Evolutionary conservation across 148 eudicot species (phyloP), one percentile per base, ranked within the genome.

Genomic region (Heliosperma pusillum): DNA sequence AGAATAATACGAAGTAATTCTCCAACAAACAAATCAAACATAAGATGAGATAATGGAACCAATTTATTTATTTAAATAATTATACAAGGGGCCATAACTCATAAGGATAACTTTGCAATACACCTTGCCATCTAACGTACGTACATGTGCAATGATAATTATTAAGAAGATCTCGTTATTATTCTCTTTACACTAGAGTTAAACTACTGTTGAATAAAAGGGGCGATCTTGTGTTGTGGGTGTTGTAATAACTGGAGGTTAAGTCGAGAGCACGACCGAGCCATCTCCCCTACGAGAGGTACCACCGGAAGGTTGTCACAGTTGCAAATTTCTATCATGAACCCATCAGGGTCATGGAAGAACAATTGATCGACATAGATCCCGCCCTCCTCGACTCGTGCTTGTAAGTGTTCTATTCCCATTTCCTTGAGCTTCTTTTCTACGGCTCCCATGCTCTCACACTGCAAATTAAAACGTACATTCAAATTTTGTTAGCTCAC

Each of bases 291-390:
- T n/a, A 82, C 84, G 0, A 92, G 77, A 0, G 97, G 96, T 40
- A 92, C 30, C 12, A 92, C 81, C 11, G 97, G 97, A 3, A 92
- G 83, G 77, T 90, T 87, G 12, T 92, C 93, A 42, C 97, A 90
- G 69, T 92, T 86, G 83, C 97, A 92, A 1, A 92, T 90, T 77
- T 92, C 97, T 55, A 92, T 83, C 97, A 92, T 92, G 91, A 92
- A 92, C 3, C 93, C 96, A 26, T 92, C 96, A 0, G 97, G 97
- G 45, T 92, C 97, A 20, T 92, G 96, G 86, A 92, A 92, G 83
- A 92, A 92, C 53, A 92, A 82, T 13, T 92, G 97, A 66, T 90
- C 96, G 16, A 92, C 91, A 30, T 80, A 73, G 5, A 92, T 78
- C 4, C 97, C 97, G 0, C 93, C 93, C 83, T 92, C 97, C 65